phyloP scores from a whole-genome alignment of 2,329 filamentous ascomycete species.

The Neospermospora avenae region DNA sequence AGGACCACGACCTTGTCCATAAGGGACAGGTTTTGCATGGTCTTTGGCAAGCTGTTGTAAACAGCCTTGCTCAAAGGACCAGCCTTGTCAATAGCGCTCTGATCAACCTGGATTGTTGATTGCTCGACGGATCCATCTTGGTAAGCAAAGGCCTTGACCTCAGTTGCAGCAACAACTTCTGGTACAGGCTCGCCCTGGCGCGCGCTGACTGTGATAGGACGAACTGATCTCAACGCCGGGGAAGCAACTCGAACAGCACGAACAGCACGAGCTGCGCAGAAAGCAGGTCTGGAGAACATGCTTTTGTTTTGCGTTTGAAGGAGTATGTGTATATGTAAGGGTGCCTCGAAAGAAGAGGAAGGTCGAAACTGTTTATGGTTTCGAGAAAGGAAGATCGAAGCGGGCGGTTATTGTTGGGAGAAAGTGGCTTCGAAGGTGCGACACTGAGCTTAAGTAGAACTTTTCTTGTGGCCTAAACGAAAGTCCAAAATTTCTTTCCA shows the following conservation, averaged over 20 bases:
- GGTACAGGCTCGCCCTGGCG: conserved; percentile 22
- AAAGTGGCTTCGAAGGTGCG: not conserved
- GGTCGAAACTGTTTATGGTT: not conserved
- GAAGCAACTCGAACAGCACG: conserved; percentile 11
- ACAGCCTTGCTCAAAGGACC: conserved; percentile 51
- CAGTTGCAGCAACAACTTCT: conserved; percentile 31
- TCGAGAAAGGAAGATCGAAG: not conserved
- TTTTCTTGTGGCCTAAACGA: not conserved
- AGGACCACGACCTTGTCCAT: conserved; percentile 69
- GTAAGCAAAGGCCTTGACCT: conserved; percentile 28
- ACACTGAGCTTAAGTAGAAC: not conserved
- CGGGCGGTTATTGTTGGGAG: not conserved
- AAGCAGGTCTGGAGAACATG: conserved; percentile 27
- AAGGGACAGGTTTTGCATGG: conserved; percentile 66
- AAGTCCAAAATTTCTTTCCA: not conserved
- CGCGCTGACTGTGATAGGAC: conserved; percentile 26
- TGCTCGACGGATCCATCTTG: conserved; percentile 22
- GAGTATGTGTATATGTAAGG: not conserved
- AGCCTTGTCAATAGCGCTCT: conserved; percentile 22
- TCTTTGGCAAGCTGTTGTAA: conserved; percentile 57
- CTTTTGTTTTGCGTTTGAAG: conserved; percentile 8
- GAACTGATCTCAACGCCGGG: conserved; percentile 19
- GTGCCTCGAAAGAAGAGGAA: not conserved
- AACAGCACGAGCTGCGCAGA: conserved; percentile 21
- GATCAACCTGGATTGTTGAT: conserved; percentile 29